Base-by-base conservation (phyloP, 2,329 filamentous ascomycete genomes). In the Paramyrothecium sp. region DNA sequence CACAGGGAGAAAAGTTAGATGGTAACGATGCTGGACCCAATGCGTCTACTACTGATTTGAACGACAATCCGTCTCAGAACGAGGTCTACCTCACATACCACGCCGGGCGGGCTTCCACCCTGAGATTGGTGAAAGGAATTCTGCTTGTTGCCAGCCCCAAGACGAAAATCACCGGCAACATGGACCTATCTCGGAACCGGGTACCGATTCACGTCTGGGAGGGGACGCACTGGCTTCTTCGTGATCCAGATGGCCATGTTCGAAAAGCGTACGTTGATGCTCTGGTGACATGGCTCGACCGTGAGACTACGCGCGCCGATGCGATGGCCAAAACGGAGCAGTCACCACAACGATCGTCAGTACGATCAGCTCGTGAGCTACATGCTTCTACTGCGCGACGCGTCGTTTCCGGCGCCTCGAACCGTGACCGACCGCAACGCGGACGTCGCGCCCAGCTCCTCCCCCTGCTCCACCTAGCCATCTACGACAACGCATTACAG, bases 221-320 rank as follows among this genome's bases (percentile, higher is more conserved):
- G 72, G 92, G 91, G n/a, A 97, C 93, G 0, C 92, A 97, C 60
- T 97, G 92, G 91, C 84, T 98, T 49, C 77, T 98, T 20, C 87
- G 90, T 41, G 94, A 97, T 67, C 81, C 86, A 1, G 89, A 93
- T 65, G 86, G 86, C 33, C 81, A 86, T 33, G 92, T 98, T 34
- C 86, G 93, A 55, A 89, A 89, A 69, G 91, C 92, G 1, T 99
- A 98, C 65, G 85, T 88, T 7, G 91, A 96, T 71, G 90, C 92
- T 4, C 73, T 98, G 17, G 73, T 91, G 46, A 90, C 90, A 1
- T 99, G 94, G 92, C 79, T 97, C 54, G 85, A 89, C 56, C 79
- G 89, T n/a, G 92, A 96, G 73, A 90, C 91, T 19, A 89, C 83
- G 1, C 81, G 79, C 57, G 77, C 78, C 5, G 90, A 96, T 65